A percentile compares a stretch with the other conserved stretches of the same genome.
These are phyloP conservation scores for Nasturtium officinale DNA, from an alignment of 345 rosid species.

Conservation along the genomic window DNA sequence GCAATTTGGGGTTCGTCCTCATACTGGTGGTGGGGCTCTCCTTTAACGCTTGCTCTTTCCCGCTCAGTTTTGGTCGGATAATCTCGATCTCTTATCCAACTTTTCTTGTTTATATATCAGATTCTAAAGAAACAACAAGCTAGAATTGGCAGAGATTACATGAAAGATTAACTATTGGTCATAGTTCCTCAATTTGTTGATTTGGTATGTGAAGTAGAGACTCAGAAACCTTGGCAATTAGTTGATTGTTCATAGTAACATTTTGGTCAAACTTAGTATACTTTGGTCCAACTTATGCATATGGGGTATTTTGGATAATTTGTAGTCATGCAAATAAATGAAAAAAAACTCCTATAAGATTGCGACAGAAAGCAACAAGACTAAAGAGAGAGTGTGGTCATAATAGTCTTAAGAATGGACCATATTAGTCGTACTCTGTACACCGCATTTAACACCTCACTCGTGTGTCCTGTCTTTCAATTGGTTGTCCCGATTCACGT, in stretches of 20 bases:
- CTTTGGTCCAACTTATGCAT: constrained; percentile 22
- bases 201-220: neutral
- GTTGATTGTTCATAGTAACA: constrained; percentile 1
- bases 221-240: constrained; percentile 1
- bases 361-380: constrained; percentile 42
- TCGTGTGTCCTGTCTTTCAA: constrained; percentile 45
- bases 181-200: neutral
- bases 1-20: constrained; percentile 26
- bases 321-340: constrained; percentile 29
- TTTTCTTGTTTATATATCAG: constrained; percentile 7
- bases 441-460: constrained; percentile 45
- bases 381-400: neutral
- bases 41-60: constrained; percentile 25
- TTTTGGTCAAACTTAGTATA: constrained; percentile 18
- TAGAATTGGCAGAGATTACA: neutral
- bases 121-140: neutral
- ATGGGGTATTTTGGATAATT: constrained; percentile 12
- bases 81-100: constrained; percentile 26
- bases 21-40: constrained; percentile 30
- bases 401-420: constrained; percentile 27
- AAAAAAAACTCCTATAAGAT: constrained; percentile 33
- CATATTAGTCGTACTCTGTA: constrained; percentile 33
- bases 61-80: constrained; percentile 39
- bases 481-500: constrained; percentile 31
- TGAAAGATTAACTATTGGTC: neutral